Conservation (phyloP, 1,139 yeast genomes). For the Lodderomyces metapsilosis region DNA sequence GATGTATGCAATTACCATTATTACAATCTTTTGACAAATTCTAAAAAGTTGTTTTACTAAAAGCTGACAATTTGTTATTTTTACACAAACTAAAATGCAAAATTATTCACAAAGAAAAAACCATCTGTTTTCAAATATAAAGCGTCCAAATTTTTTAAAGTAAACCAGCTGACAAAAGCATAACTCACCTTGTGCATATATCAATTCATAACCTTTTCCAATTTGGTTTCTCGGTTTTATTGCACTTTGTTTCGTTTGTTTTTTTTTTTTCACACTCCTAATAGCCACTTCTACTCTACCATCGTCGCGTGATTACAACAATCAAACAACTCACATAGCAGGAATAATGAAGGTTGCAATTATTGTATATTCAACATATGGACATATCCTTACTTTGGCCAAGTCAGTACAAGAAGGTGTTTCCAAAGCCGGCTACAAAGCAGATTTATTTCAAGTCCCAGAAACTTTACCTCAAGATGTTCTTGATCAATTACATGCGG, state of each 20-base stretch:
- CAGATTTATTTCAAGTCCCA: slow-evolving; percentile 45
- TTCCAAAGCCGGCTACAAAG: slow-evolving; percentile 32
- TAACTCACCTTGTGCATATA: neutral
- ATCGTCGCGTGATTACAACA: no score
- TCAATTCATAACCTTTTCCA: neutral
- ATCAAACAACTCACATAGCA: neutral
- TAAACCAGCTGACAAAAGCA: neutral
- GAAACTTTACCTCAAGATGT: slow-evolving; percentile 50
- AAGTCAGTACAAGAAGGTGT: slow-evolving; percentile 42
- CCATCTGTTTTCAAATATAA: neutral
- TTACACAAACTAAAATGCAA: no score
- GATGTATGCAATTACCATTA: no score
- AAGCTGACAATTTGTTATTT: no score
- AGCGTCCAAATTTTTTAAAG: neutral
- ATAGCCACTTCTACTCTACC: neutral
- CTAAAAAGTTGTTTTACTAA: no score
- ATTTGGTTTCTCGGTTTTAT: no score
- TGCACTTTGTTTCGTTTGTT: neutral
- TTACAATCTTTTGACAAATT: no score
- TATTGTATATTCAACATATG: slow-evolving; percentile 61
- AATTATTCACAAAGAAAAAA: neutral
- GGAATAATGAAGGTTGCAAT: slow-evolving; percentile 43
- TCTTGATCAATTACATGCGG: slow-evolving; percentile 40
- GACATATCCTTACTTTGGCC: slow-evolving; percentile 56
- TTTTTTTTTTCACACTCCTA: neutral